A percentile compares a stretch with the other conserved stretches of the same genome.
phyloP scores from a whole-genome alignment of 352 stramenopile genomes.

The Globisporangium middletonii region DNA sequence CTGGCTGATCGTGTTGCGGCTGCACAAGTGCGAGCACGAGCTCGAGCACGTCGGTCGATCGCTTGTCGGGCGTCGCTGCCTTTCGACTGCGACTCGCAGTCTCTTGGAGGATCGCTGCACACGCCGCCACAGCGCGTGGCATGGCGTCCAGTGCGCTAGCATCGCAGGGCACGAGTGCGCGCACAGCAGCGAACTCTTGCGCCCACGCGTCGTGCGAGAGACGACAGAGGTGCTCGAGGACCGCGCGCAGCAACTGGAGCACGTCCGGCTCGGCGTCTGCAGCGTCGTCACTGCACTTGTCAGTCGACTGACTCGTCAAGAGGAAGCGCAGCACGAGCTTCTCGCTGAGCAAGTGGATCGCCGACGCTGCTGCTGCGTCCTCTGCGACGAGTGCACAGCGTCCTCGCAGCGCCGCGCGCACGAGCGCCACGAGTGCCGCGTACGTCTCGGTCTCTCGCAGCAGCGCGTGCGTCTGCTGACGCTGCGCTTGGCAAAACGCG shows the following conservation, averaged over 20 bases:
- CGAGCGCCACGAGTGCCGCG: constrained; percentile 17
- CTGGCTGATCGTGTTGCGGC: not conserved
- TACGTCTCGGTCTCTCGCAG: constrained; percentile 25
- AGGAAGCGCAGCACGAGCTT: constrained; percentile 23
- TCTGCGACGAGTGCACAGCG: constrained; percentile 14
- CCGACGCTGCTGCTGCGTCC: constrained; percentile 12
- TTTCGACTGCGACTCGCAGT: constrained; percentile 3
- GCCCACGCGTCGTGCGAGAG: constrained; percentile 4
- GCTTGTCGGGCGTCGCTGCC: not conserved
- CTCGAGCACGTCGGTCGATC: constrained; percentile 7
- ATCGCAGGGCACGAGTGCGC: not conserved
- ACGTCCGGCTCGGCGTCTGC: not conserved
- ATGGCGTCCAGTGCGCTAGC: not conserved
- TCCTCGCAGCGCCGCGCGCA: constrained; percentile 23
- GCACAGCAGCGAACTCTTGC: not conserved
- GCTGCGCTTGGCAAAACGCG: constrained; percentile 16
- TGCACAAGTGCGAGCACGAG: constrained; percentile 7
- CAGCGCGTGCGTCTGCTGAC: constrained; percentile 5
- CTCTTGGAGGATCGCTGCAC: not conserved
- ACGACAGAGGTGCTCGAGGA: constrained; percentile 5
- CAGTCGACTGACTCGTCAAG: not conserved
- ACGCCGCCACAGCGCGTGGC: not conserved
- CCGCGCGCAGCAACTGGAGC: constrained; percentile 1
- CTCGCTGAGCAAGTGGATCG: constrained; percentile 27
- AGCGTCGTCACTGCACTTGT: not conserved